These are phyloP conservation scores for peach (Prunus persica) DNA, from an alignment of 306 rosid species.

Conservation along the genomic window DNA sequence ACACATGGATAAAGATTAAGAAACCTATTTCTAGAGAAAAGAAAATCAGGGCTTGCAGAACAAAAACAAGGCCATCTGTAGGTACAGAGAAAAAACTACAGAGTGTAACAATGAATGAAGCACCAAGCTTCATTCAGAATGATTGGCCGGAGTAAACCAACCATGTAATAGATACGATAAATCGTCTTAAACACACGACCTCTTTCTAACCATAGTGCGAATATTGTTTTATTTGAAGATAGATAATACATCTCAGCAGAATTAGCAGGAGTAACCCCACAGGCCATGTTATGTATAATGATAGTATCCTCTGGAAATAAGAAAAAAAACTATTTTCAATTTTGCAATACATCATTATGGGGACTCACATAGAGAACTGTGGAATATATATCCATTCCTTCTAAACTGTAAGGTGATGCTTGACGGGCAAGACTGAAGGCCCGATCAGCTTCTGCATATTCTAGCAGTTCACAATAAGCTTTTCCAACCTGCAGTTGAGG, in stretches of 20 bases:
- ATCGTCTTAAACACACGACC: not conserved
- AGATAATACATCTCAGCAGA: not conserved
- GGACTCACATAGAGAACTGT: conserved; percentile 95
- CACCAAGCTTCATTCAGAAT: not conserved
- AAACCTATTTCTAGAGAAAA: not conserved
- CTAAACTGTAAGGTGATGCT: conserved; percentile 77
- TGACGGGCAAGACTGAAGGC: conserved; percentile 83
- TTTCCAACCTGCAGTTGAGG: conserved; percentile 79
- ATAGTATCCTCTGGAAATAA: not conserved
- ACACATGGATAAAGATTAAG: not conserved
- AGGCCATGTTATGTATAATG: not conserved
- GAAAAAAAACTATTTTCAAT: not conserved
- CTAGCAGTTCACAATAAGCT: conserved; percentile 83
- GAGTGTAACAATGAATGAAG: not conserved
- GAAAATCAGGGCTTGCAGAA: not conserved
- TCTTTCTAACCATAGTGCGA: not conserved
- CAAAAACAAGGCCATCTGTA: not conserved
- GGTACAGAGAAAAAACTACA: not conserved
- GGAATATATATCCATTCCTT: conserved; percentile 96
- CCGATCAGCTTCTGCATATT: conserved; percentile 85
- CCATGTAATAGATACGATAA: not conserved
- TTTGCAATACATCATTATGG: conserved; percentile 5
- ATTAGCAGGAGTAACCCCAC: not conserved
- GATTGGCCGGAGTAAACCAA: not conserved
- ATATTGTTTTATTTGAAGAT: not conserved